Evolutionary conservation across 768 basidiomycete species (phyloP).

Genomic region (Postia placenta): DNA sequence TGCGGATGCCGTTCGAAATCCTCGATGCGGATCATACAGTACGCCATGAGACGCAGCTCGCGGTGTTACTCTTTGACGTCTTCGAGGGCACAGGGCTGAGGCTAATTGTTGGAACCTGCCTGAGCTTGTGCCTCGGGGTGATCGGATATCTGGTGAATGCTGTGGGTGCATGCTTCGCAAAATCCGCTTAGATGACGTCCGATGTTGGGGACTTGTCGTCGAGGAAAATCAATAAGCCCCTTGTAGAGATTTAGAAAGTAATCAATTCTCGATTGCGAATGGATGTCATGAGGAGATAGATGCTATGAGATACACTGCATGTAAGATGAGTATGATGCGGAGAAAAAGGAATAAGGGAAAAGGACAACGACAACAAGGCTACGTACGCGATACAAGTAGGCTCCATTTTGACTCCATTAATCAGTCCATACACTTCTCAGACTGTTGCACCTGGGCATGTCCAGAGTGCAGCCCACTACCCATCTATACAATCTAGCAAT

Average conservation of each 20-base stretch:
- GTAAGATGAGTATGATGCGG: neutral
- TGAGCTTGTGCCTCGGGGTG: conserved; percentile 1
- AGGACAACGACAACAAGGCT: neutral
- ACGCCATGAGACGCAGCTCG: conserved; percentile 10
- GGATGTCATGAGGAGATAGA: neutral
- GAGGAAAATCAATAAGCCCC: no score
- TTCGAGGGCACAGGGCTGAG: conserved; percentile 32
- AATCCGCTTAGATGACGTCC: no score
- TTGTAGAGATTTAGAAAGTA: no score
- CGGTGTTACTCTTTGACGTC: conserved; percentile 32
- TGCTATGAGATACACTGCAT: conserved; percentile 7
- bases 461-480: neutral
- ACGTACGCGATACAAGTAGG: neutral
- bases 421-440: neutral
- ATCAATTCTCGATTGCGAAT: no score
- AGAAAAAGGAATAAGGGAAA: conserved; percentile 1
- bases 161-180: neutral
- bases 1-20: conserved; percentile 39
- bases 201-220: no score
- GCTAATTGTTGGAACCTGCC: conserved; percentile 23
- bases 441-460: neutral
- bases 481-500: neutral
- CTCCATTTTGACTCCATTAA: neutral
- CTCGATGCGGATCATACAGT: conserved; percentile 29
- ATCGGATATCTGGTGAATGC: no score